Conservation (phyloP, 495 filamentous ascomycete genomes). For the Penicillium argentinense region DNA sequence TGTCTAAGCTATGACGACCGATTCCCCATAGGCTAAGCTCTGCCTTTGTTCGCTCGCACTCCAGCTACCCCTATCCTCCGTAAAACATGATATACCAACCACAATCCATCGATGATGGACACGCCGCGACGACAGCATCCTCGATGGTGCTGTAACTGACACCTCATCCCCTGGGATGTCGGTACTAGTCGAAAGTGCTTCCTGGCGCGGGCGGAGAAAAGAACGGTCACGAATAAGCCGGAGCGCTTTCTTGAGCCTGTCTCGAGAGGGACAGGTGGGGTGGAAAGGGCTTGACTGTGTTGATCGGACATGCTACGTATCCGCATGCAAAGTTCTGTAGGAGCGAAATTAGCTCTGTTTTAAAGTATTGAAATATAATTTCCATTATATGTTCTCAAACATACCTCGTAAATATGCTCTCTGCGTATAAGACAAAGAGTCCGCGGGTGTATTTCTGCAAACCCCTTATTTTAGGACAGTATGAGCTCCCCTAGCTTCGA, state of each 20-base stretch:
- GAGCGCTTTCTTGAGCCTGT: slow-evolving; percentile 79
- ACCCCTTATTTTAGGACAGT: slow-evolving; percentile 76
- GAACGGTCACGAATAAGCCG: slow-evolving; percentile 91
- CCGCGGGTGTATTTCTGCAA: neutral
- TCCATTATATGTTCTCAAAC: too few relatives aligned
- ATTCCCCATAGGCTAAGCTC: too few relatives aligned
- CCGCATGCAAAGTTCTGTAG: too few relatives aligned
- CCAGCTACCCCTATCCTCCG: too few relatives aligned
- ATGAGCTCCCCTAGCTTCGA: slow-evolving; percentile 88
- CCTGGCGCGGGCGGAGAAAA: slow-evolving; percentile 54
- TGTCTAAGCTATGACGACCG: too few relatives aligned
- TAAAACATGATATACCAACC: too few relatives aligned
- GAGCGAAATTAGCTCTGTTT: too few relatives aligned
- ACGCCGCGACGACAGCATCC: slow-evolving; percentile 58
- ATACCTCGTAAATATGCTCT: slow-evolving; percentile 5
- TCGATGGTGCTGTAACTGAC: slow-evolving; percentile 58
- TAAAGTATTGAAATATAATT: too few relatives aligned
- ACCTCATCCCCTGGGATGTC: slow-evolving; percentile 43
- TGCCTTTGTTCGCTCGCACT: too few relatives aligned
- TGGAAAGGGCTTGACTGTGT: slow-evolving; percentile 92
- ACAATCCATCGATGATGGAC: too few relatives aligned
- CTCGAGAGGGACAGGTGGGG: slow-evolving; percentile 73
- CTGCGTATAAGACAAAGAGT: too few relatives aligned
- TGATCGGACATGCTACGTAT: slow-evolving; percentile 56
- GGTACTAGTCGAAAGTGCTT: slow-evolving; percentile 53